These are phyloP conservation scores for Aspergillus tanneri DNA, from an alignment of 2,329 filamentous ascomycete species.

Conservation along the genomic window DNA sequence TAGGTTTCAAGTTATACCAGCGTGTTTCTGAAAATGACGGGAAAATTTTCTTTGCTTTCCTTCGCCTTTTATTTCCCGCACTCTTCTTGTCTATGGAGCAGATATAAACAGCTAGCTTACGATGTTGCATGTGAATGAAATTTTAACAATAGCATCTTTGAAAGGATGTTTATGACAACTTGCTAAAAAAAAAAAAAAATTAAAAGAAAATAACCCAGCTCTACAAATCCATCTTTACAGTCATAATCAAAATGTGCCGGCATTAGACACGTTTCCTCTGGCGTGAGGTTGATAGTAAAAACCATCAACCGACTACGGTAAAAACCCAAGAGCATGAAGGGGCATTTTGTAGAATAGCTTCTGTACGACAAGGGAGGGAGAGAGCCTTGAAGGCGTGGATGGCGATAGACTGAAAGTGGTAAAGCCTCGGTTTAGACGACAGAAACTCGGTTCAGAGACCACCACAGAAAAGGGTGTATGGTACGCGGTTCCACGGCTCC, in stretches of 20 bases:
- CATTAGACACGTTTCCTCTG: not conserved
- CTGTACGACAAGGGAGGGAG: conserved; percentile 14
- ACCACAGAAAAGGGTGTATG: conserved; percentile 16
- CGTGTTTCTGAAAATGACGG: too few relatives aligned
- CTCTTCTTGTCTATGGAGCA: too few relatives aligned
- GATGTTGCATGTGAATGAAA: too few relatives aligned
- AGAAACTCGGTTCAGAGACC: conserved; percentile 17
- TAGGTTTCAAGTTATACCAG: too few relatives aligned
- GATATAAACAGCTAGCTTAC: too few relatives aligned
- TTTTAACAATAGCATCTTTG: too few relatives aligned
- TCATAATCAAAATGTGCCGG: not conserved
- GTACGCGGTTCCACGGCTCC: conserved; percentile 16
- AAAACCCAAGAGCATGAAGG: conserved; percentile 5
- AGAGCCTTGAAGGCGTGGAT: conserved; percentile 8
- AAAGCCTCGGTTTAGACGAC: conserved; percentile 13
- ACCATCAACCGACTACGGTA: not conserved
- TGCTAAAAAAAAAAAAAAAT: not conserved
- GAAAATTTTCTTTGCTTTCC: too few relatives aligned
- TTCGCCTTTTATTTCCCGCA: too few relatives aligned
- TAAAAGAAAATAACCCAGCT: not conserved
- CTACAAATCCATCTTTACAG: not conserved
- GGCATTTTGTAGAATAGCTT: conserved; percentile 9
- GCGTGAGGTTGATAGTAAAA: not conserved
- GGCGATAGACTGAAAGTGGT: conserved; percentile 12
- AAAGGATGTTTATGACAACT: not conserved